phyloP scores from a whole-genome alignment of 192 early-diverging fungal genomes.

The Mortierella alpina region DNA sequence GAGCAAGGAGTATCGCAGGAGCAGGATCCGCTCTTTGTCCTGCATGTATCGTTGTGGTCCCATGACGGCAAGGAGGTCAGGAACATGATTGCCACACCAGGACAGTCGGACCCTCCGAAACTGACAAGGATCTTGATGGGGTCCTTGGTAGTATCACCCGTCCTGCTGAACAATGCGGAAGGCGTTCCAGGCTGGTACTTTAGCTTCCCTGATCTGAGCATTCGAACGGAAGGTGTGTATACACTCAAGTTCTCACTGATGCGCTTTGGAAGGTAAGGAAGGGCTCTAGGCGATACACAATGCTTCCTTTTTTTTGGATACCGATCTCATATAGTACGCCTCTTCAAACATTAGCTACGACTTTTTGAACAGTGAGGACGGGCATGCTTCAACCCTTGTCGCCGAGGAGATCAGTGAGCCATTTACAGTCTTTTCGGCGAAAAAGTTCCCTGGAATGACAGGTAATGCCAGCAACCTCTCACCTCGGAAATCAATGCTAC shows the following conservation, averaged over 20 bases:
- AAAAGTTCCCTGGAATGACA: conserved; percentile 89
- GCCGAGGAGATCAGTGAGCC: conserved; percentile 69
- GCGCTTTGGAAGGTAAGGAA: conserved; percentile 69
- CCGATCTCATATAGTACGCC: not conserved
- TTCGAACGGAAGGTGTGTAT: conserved; percentile 79
- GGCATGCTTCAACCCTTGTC: conserved; percentile 65
- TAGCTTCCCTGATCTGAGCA: conserved; percentile 82
- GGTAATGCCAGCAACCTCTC: conserved; percentile 53
- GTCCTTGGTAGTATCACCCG: conserved; percentile 69
- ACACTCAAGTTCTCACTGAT: conserved; percentile 76
- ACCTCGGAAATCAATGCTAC: not conserved
- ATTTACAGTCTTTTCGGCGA: conserved; percentile 84
- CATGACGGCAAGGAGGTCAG: conserved; percentile 66
- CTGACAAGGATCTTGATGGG: conserved; percentile 73
- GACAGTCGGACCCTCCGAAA: conserved; percentile 58
- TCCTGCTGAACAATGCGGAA: conserved; percentile 59
- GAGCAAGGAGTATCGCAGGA: conserved; percentile 6
- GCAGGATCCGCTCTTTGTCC: conserved; percentile 69
- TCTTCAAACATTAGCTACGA: conserved; percentile 17
- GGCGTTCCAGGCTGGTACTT: conserved; percentile 79
- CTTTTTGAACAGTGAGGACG: conserved; percentile 54
- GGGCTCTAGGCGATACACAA: not conserved
- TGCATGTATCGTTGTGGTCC: conserved; percentile 72
- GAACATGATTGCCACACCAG: conserved; percentile 66
- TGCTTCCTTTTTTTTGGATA: not conserved